Evolutionary conservation across 108 stramenopile genomes (phyloP).

Genomic region (Discostella stelligeroides): DNA sequence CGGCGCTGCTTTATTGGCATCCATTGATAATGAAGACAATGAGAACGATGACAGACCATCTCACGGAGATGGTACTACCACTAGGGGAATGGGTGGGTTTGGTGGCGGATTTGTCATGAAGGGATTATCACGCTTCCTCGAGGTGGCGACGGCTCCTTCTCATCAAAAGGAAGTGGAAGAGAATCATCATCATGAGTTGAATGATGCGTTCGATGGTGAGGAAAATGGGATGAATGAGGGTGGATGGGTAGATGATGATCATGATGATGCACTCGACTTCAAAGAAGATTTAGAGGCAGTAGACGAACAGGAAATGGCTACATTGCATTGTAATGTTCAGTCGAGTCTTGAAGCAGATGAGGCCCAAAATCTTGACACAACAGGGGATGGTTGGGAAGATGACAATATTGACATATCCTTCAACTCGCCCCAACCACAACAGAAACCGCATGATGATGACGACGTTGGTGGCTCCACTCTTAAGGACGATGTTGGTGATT

Average conservation of each 20-base stretch:
- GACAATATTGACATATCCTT: neutral
- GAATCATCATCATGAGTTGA: neutral
- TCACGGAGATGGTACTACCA: neutral
- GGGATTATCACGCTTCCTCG: slow-evolving; percentile 45
- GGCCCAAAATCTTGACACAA: neutral
- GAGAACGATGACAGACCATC: neutral
- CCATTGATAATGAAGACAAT: slow-evolving; percentile 27
- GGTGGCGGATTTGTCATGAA: slow-evolving; percentile 49
- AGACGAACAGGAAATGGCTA: neutral
- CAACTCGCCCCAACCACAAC: neutral
- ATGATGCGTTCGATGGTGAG: neutral
- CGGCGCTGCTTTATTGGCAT: slow-evolving; percentile 44
- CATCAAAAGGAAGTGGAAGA: neutral
- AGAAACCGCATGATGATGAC: neutral
- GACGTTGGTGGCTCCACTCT: slow-evolving; percentile 2
- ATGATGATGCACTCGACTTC: neutral
- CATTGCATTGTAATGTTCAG: neutral
- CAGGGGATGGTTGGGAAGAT: neutral
- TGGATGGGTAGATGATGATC: slow-evolving; percentile 21
- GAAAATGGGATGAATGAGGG: slow-evolving; percentile 17
- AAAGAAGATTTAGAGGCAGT: slow-evolving; percentile 25
- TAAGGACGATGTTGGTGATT: neutral
- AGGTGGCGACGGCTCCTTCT: slow-evolving; percentile 41
- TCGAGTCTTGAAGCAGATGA: neutral
- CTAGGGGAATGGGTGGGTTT: slow-evolving; percentile 19